Base-by-base conservation (phyloP, 2,329 filamentous ascomycete genomes). In the Nigrospora oryzae region DNA sequence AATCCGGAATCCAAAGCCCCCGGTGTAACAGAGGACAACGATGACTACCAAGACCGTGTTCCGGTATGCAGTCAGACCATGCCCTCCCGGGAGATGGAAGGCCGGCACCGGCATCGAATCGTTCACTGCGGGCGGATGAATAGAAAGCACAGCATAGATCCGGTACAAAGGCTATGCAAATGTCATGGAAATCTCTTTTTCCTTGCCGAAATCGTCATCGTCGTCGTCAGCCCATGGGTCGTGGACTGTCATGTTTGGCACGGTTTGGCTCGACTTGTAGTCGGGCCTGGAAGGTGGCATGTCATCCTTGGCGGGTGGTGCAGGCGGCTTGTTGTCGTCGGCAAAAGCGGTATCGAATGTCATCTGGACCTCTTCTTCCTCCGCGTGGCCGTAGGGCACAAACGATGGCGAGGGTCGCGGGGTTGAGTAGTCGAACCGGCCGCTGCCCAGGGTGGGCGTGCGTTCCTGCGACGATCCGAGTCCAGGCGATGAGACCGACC, bases 101-200 rank as follows among this genome's bases (percentile, higher is more conserved):
- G 23, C 4, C 23, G 10, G 23, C 23, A 10, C 23, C 23, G 23
- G 8, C 23, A 28, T 28, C 8, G 2, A 28, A 6, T 5, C 23
- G 23, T 28, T 28, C 23, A 10, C 8, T 7, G 19, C 23, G 10
- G 23, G 23, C 23, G 5, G 10, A 28, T 10, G 23, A 10, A 10
- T 28, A 10, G 8, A 28, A 28, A 28, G 23, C 23, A 28, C 23
- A 10, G 23, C 23, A 10, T 6, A 6, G 23, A 7, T 10, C 7
- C 5, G 7, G 23, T 28, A 7, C 23, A 7, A 28, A 14, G 17
- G 17, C 37, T 53, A 87, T 63, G 84, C 86, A 77, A 91, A 91
- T 50, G 84, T 89, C 84, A 91, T 85, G 31, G 78, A 75, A 51
- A 91, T 86, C 63, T 89, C 84, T 59, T 81, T 79, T 62, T 89